Conservation (phyloP, 148 eudicot genomes). For the Chenopodium berlandieri region DNA sequence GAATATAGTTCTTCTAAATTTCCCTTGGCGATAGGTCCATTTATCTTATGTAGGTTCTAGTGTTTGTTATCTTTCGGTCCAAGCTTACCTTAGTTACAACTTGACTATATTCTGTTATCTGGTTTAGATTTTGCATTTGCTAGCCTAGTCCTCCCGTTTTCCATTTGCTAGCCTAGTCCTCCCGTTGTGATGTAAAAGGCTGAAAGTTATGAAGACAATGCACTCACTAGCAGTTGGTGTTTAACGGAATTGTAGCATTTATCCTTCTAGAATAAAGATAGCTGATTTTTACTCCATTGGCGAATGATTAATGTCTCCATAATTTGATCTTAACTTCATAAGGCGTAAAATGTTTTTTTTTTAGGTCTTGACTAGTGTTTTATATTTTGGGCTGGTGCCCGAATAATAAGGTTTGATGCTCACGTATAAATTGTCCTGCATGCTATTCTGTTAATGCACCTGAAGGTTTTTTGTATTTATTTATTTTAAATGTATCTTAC, state of each 20-base stretch:
- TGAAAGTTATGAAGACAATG: not conserved
- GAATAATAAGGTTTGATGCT: not conserved
- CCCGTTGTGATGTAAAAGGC: not conserved
- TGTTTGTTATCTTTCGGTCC: not conserved
- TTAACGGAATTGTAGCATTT: not conserved
- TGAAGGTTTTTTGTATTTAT: not conserved
- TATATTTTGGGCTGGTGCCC: not conserved
- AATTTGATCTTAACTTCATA: not conserved
- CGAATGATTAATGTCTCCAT: not conserved
- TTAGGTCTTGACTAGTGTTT: not conserved
- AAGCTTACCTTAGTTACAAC: not conserved
- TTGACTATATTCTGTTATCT: not conserved
- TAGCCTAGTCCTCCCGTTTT: not conserved
- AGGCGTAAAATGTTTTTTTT: not conserved
- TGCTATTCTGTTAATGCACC: not conserved
- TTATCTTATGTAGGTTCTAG: constrained; percentile 1
- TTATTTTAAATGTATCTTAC: not conserved
- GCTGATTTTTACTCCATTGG: not conserved
- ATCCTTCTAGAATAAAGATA: not conserved
- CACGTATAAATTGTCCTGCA: not conserved
- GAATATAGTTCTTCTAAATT: not conserved
- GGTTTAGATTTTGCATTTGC: not conserved
- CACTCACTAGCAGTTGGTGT: not conserved
- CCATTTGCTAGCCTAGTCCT: not conserved
- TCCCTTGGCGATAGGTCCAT: not conserved